Base-by-base conservation (phyloP, 441 rosid species). In the Metrosideros polymorpha region DNA sequence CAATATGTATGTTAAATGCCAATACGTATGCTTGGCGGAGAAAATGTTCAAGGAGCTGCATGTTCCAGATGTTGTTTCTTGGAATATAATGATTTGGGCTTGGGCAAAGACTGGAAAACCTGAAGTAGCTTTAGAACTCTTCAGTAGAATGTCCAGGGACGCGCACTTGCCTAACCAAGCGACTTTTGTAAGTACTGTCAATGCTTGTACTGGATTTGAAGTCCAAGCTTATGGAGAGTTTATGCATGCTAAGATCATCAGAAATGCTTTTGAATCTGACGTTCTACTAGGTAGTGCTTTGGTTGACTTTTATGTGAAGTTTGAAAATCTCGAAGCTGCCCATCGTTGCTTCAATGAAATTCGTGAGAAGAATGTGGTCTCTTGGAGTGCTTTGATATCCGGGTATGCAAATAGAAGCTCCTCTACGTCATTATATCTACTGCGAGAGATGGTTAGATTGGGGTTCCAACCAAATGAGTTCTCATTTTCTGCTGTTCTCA, bases 321-420 rank as follows among this genome's bases (percentile, higher is more conserved):
- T 96, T 88, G 92, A 89, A 85, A 83, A 88, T 85, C 49, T 95
- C 85, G 91, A 91, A 86, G 93, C 89, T 89, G 95, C 97, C 35
- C 89, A 66, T 82, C 82, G 43, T 77, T 96, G 96, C 89, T 96
- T 97, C 45, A 85, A 90, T 57, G 90, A 91, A 77, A 91, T 97
- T 83, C 6, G 22, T 79, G 89, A 91, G 85, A 96, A 93, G 91
- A 97, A 92, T 91, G 88, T 91, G 86, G 95, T 96, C 86, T 95
- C 93, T 83, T 96, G 98, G 99, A 97, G 94, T 90, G 76, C 98
- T 82, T 87, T 97, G 88, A 94, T 97, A 89, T 88, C 87, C 57
- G 97, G 95, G 83, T 95, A 90, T 91, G 93, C 95, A 53, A 87
- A 89, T 86, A 88, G 89, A 85, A 88, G 89, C 84, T 86, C 88